Evolutionary conservation across 495 filamentous ascomycete genomes (phyloP).

Genomic region (Rostrohypoxylon terebratum): DNA sequence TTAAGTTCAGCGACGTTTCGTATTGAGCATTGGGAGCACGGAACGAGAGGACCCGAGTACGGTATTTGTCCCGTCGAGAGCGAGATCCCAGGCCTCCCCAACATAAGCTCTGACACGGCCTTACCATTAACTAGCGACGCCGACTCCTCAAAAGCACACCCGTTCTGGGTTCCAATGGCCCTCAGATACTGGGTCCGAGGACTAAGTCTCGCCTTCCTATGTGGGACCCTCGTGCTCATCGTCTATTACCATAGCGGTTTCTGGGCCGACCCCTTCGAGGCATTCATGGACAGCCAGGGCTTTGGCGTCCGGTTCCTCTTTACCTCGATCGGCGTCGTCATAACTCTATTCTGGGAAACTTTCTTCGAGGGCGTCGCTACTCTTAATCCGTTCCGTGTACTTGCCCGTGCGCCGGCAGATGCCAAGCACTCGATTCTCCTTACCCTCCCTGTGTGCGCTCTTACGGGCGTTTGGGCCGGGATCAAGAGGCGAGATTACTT

Average conservation of each 20-base stretch:
- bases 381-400: neutral
- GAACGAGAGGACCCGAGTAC: no score
- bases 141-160: neutral
- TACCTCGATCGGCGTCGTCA: conserved; percentile 49
- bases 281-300: conserved; percentile 23
- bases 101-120: neutral
- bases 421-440: neutral
- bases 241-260: conserved; percentile 49
- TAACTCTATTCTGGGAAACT: conserved; percentile 51
- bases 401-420: neutral
- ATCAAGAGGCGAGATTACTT: neutral
- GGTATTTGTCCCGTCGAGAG: no score
- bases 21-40: no score
- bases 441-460: neutral
- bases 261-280: conserved; percentile 46
- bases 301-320: conserved; percentile 55
- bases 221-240: neutral
- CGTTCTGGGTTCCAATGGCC: neutral
- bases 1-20: no score
- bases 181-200: neutral
- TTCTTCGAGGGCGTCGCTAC: conserved; percentile 35
- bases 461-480: neutral
- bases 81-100: neutral
- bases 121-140: no score
- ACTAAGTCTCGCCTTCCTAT: neutral